Evolutionary conservation across 2,329 filamentous ascomycete species (phyloP).

Genomic region (Leptographium lundbergii): DNA sequence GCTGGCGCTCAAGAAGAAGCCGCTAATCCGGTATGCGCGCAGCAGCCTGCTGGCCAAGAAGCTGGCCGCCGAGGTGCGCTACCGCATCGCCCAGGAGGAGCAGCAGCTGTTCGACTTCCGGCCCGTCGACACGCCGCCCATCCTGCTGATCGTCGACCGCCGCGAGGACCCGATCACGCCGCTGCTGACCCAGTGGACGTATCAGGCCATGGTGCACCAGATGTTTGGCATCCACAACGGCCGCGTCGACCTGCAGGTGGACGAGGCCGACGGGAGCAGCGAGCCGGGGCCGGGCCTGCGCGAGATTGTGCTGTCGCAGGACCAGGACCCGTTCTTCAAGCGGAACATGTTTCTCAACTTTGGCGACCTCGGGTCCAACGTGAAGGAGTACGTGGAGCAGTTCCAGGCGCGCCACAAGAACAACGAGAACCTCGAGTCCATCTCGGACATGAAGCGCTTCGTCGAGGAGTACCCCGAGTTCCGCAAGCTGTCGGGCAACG

Average conservation of each 20-base stretch:
- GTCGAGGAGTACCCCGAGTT: constrained; percentile 99
- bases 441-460: constrained; percentile 97
- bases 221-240: constrained; percentile 88
- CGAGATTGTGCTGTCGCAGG: constrained; percentile 89
- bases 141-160: constrained; percentile 79
- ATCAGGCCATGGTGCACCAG: constrained; percentile 99
- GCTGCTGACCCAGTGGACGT: constrained; percentile 93
- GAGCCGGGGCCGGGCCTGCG: constrained; percentile 78
- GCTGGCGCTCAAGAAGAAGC: constrained; percentile 89
- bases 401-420: constrained; percentile 98
- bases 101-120: constrained; percentile 95
- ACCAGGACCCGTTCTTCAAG: constrained; percentile 96
- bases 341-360: constrained; percentile 99
- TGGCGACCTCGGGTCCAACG: constrained; percentile 85
- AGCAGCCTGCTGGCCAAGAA: constrained; percentile 87
- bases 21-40: constrained; percentile 84
- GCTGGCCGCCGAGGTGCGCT: constrained; percentile 81
- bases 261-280: constrained; percentile 43
- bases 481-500: constrained; percentile 89
- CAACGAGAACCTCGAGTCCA: constrained; percentile 91
- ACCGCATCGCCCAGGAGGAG: constrained; percentile 89
- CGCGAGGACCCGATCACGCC: constrained; percentile 93
- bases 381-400: constrained; percentile 97
- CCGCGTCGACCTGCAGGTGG: constrained; percentile 74
- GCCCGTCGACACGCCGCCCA: constrained; percentile 85